These are phyloP conservation scores for Mrakia gelida DNA, from an alignment of 768 basidiomycete species.

Conservation along the genomic window DNA sequence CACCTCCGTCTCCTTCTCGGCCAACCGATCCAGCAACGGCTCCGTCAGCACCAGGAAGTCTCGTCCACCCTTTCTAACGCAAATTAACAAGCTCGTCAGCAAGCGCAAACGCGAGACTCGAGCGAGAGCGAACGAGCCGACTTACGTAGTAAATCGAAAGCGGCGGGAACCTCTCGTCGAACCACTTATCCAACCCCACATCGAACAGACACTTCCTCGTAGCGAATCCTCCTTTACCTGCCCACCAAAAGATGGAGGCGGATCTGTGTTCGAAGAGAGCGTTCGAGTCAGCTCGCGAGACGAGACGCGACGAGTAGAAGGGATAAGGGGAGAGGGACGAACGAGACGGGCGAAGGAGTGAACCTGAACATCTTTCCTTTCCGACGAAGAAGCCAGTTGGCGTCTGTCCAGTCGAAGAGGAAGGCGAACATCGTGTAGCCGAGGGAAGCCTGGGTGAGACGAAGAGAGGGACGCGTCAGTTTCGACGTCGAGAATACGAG, in stretches of 20 bases:
- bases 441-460: constrained; percentile 10
- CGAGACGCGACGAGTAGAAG: background rate
- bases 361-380: constrained; percentile 55
- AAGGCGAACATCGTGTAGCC: constrained; percentile 50
- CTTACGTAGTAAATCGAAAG: constrained; percentile 42
- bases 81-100: background rate
- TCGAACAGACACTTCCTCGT: constrained; percentile 46
- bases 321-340: constrained; percentile 47
- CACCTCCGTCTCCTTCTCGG: constrained; percentile 48
- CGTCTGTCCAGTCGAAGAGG: constrained; percentile 50
- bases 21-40: constrained; percentile 49
- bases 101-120: background rate
- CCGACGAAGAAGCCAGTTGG: constrained; percentile 51
- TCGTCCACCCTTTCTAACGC: constrained; percentile 29
- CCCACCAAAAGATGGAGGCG: constrained; percentile 45
- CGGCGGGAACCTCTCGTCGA: constrained; percentile 51
- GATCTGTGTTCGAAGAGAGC: background rate
- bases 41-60: constrained; percentile 45
- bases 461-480: background rate
- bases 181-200: constrained; percentile 49
- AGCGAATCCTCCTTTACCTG: constrained; percentile 50
- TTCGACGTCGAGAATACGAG: no score
- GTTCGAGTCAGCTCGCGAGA: background rate
- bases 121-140: background rate
- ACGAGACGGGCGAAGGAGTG: constrained; percentile 52